Evolutionary conservation across 116 monocot species (phyloP).

Genomic region (Posidonia oceanica): DNA sequence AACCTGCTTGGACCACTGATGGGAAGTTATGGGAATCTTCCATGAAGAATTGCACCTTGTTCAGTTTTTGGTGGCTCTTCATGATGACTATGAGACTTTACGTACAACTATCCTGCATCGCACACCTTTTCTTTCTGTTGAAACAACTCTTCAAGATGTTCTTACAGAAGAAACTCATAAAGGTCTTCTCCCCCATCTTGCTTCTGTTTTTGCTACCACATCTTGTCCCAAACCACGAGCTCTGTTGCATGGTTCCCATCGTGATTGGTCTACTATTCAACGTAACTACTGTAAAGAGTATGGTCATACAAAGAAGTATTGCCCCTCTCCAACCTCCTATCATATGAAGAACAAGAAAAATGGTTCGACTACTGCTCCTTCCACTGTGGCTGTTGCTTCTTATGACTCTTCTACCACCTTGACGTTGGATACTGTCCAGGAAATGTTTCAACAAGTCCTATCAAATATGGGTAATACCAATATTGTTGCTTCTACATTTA

Average conservation of each 20-base stretch:
- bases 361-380: neutral
- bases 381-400: neutral
- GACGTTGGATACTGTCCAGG: neutral
- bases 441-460: neutral
- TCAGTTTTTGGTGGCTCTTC: neutral
- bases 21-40: too few relatives aligned
- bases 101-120: neutral
- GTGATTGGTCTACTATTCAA: neutral
- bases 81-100: neutral
- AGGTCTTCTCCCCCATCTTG: neutral
- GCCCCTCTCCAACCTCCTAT: neutral
- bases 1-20: neutral
- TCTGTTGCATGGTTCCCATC: neutral
- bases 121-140: neutral
- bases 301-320: neutral
- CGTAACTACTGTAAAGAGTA: neutral
- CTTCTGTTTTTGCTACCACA: neutral
- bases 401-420: neutral
- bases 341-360: neutral
- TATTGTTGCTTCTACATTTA: neutral
- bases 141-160: neutral
- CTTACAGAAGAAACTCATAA: too few relatives aligned
- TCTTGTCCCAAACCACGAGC: neutral
- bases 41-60: neutral
- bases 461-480: neutral